A percentile compares a stretch with the other conserved stretches of the same genome.
These are phyloP conservation scores for Gliomastix tumulicola DNA, from an alignment of 2,329 filamentous ascomycete genomes.

Conservation along the genomic window DNA sequence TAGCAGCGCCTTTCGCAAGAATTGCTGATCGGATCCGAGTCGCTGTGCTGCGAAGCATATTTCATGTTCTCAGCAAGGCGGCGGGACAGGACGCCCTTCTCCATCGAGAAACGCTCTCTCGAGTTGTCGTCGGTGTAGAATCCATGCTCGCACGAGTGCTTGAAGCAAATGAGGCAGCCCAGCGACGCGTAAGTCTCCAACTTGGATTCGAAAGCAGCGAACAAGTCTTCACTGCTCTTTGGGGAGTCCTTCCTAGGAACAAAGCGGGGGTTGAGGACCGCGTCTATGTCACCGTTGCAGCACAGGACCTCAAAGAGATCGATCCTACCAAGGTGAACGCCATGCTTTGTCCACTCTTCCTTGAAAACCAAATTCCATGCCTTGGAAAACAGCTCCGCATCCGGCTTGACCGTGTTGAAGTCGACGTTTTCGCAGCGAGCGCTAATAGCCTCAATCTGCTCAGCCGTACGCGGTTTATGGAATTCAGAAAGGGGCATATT, in stretches of 20 bases:
- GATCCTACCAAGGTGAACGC: not conserved
- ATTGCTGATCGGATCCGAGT: no score
- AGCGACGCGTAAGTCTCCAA: conserved; percentile 49
- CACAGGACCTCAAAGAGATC: not conserved
- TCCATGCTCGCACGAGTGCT: conserved; percentile 55
- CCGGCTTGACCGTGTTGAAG: no score
- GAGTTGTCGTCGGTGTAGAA: conserved; percentile 48
- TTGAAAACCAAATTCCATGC: conserved; percentile 2
- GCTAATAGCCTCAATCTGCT: conserved; percentile 1
- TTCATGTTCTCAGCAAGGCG: conserved; percentile 1
- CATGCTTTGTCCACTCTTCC: conserved; percentile 1
- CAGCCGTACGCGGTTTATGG: not conserved
- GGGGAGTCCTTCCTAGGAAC: not conserved
- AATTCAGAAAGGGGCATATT: no score
- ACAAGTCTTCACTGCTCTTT: not conserved
- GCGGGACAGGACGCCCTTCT: conserved; percentile 1
- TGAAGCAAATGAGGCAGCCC: conserved; percentile 52
- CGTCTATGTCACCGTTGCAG: not conserved
- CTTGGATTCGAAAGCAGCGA: conserved; percentile 17
- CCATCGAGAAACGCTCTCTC: conserved; percentile 45
- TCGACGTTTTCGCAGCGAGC: not conserved
- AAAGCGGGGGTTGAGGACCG: no score
- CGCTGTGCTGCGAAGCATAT: not conserved
- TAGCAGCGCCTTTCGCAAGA: not conserved
- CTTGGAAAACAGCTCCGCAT: not conserved